Base-by-base conservation (phyloP, 371 early-diverging fungal species). In the Coemansia sp. region DNA sequence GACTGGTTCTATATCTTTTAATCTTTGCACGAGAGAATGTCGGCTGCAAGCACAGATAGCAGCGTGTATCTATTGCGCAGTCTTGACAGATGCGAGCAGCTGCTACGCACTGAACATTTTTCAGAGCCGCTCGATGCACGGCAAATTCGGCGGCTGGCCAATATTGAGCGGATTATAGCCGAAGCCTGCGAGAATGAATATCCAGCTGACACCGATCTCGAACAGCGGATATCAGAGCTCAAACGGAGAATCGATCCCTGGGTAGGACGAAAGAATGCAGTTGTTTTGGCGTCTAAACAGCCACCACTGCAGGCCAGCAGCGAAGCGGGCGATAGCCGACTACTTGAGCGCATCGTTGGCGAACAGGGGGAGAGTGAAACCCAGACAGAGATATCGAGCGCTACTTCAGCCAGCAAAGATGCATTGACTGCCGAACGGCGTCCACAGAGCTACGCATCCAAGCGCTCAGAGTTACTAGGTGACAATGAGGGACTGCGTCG, bases 121-220 rank as follows among this genome's bases (percentile, higher is more conserved):
- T 20, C 56, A 31, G 70, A 66, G 57, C 70, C 70, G 4, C 57
- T 70, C 11, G 67, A 57, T 26, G 38, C 50, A 3, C 42, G 16
- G 31, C 66, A 70, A 57, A 48, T 70, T 20, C 66, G 62, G 38
- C 50, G 41, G n/a, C 48, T 70, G 14, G 55, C 57, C 30, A 70
- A 57, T 34, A 70, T 70, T 6, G 66, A 70, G 47, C 11, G 39
- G 2, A 63, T 67, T 5, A 20, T 20, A n/a, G 20, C n/a, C 20
- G 9, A 9, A 20, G 16, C 16, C 3, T 20, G 20, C 5, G 9
- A 20, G 20, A 47, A 20, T 16, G 9, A 38, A 5, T 5, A 38
- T 26, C 20, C n/a, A 8, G 3, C 9, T n/a, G 43, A 43, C 43
- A 43, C 43, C 13, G 16, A 43, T 4, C 9, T 47, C 20, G 38